Evolutionary conservation across 2,329 filamentous ascomycete genomes (phyloP), one percentile per base, ranked within the genome.

Genomic region (Neoarthrinium moseri): DNA sequence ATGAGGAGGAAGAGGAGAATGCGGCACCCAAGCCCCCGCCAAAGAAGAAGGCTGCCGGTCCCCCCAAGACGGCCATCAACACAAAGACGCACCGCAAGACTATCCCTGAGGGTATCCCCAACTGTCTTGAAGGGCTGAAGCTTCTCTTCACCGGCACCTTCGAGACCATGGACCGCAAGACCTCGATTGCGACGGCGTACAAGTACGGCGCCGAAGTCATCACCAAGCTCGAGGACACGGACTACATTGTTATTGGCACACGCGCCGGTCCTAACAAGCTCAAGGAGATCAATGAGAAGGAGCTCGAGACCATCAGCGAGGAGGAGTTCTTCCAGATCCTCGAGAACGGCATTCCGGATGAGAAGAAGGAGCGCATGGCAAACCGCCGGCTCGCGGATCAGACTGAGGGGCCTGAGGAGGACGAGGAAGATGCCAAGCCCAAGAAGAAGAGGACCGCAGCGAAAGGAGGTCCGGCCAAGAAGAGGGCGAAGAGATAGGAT

Each of bases 131-230:
- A 18, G 49, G 42, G 11, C 46, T 51, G 15, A 51, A 51, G 38
- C 15, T 51, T 13, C 42, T 51, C 3, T 51, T 51, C 42, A 51
- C 49, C 10, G 49, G 49, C 24, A 51, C 49, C 3, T 51, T 51
- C 38, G 46, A 51, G 29, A 48, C 49, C 15, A 51, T 51, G 49
- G 49, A 51, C 33, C 46, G 49, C 15, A 45, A 46, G 46, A 51
- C 49, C 11, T 51, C 49, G 17, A 29, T 48, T 20, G 49, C 49
- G 11, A 48, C 49, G 13, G 49, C 49, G 4, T 26, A 33, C 5
- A 35, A 23, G 45, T 51, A 51, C 27, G 49, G 86, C 10, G 49
- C 37, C 42, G 26, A 48, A 18, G 42, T 51, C 27, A 40, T 51
- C 12, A 40, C 32, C 46, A 51, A 51, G 38, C 49, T 51, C 21